Evolutionary conservation across 2,329 filamentous ascomycete species (phyloP).

Genomic region (Sclerotinia subarctica): DNA sequence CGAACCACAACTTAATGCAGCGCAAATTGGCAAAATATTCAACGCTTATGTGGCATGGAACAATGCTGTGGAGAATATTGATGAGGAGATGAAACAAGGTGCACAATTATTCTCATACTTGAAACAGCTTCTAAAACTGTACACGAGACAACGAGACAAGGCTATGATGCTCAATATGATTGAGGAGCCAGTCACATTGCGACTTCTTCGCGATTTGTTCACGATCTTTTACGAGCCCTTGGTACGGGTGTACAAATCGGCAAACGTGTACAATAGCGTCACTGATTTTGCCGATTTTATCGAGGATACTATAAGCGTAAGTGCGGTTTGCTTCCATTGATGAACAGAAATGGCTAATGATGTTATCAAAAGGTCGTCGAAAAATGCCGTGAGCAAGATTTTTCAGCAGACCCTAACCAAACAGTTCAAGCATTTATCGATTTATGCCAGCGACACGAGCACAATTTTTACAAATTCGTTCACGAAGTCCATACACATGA

Average conservation of each 20-base stretch:
- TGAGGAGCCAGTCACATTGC: conserved; percentile 95
- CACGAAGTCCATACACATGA: conserved; percentile 97
- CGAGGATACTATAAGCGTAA: conserved; percentile 83
- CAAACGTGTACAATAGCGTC: conserved; percentile 95
- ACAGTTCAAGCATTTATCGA: conserved; percentile 98
- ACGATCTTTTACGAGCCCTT: conserved; percentile 99
- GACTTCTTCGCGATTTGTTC: conserved; percentile 92
- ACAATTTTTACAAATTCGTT: conserved; percentile 98
- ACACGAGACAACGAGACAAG: conserved; percentile 90
- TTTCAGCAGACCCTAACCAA: conserved; percentile 93
- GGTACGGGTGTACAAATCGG: conserved; percentile 95
- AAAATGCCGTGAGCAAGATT: conserved; percentile 67
- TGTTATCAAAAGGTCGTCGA: conserved; percentile 55
- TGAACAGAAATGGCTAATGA: conserved; percentile 24
- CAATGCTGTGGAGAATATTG: conserved; percentile 84
- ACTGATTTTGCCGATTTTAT: conserved; percentile 93
- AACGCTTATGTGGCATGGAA: conserved; percentile 98
- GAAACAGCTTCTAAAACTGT: conserved; percentile 91
- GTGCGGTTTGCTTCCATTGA: conserved; percentile 23
- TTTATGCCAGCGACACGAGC: conserved; percentile 87
- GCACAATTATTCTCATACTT: conserved; percentile 91
- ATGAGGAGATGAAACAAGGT: conserved; percentile 83
- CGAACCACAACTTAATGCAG: conserved; percentile 63
- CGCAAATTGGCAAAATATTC: conserved; percentile 80
- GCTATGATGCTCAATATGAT: conserved; percentile 94